Base-by-base conservation (phyloP, 768 basidiomycete genomes). In the Chalciporus chontae region DNA sequence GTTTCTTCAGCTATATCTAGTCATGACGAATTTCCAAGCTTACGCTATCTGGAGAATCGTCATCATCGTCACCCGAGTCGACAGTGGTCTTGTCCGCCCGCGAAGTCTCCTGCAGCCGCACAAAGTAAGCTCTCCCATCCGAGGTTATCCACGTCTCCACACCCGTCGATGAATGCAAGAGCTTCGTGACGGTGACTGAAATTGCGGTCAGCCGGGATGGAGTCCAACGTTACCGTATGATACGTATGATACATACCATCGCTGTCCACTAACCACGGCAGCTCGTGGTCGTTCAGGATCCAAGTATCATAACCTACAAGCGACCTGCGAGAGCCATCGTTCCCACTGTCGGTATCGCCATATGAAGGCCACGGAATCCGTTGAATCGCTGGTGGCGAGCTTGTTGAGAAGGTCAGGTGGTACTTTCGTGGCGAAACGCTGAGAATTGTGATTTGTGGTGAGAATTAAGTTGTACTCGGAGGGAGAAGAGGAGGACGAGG, bases 101-200 rank as follows among this genome's bases (percentile, higher is more conserved):
- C 11, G 50, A 41, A 45, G 60, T 69, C 53, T 82, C 81, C 43
- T 73, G 72, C 19, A 90, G 70, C 50, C 80, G 80, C 7, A 89
- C 88, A 54, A 90, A 79, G 62, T 93, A 93, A 9, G 78, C 87
- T 59, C 89, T 71, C 34, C 90, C 90, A 53, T 93, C 90, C 6
- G 87, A 89, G 2, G 90, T 89, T 41, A 90, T 78, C 90, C 90
- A 93, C 0, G 81, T 81, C 67, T 92, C 90, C 11, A 82, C 78
- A 19, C 80, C 80, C 19, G 80, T 78, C 4, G 70, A 61, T 36
- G 81, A 80, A 58, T 81, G 71, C 21, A 76, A 61, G n/a, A 93
- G 83, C 47, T 81, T 73, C 9, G 67, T 65, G n/a, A 91, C 76
- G n/a, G 75, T 73, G 8, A 89, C 90, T 90, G 54, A 14, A 37